These are phyloP conservation scores for Elsinoe fawcettii DNA, from an alignment of 2,329 filamentous ascomycete genomes.

Conservation along the genomic window DNA sequence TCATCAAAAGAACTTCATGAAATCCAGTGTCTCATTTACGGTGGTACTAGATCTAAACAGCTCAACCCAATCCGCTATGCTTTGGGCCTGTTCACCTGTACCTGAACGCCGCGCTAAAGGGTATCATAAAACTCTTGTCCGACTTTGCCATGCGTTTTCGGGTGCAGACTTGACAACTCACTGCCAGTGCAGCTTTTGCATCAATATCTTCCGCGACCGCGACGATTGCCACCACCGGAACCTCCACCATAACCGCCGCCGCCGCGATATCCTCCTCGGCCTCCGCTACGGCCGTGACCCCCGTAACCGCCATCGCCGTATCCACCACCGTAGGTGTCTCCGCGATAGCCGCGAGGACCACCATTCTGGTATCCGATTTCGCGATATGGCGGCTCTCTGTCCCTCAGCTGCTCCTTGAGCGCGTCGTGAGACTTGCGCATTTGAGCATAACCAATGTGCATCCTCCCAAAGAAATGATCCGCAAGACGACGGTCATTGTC, in stretches of 20 bases:
- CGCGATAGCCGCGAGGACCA: slow-evolving; percentile 34
- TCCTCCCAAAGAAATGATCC: slow-evolving; percentile 98
- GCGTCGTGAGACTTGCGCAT: slow-evolving; percentile 90
- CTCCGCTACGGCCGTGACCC: slow-evolving; percentile 26
- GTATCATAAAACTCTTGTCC: background rate
- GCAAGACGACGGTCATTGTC: slow-evolving; percentile 92
- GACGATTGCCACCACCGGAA: slow-evolving; percentile 19
- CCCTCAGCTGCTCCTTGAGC: slow-evolving; percentile 81
- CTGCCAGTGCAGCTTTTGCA: background rate
- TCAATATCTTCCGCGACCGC: background rate
- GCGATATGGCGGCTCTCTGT: slow-evolving; percentile 54
- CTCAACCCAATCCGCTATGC: background rate
- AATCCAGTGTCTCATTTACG: too few species aligned
- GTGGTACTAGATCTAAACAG: too few species aligned
- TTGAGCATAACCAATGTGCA: slow-evolving; percentile 96
- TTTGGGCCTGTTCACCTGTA: background rate
- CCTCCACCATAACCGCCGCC: slow-evolving; percentile 34
- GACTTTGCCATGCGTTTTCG: background rate
- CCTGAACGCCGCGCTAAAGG: slow-evolving; percentile 14
- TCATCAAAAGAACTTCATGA: too few species aligned
- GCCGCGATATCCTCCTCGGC: slow-evolving; percentile 41
- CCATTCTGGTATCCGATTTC: slow-evolving; percentile 37
- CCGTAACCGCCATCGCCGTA: slow-evolving; percentile 36
- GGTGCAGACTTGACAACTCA: background rate
- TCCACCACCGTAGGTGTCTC: slow-evolving; percentile 34